Conservation (phyloP, 306 rosid species). For the Fragaria ananassa region DNA sequence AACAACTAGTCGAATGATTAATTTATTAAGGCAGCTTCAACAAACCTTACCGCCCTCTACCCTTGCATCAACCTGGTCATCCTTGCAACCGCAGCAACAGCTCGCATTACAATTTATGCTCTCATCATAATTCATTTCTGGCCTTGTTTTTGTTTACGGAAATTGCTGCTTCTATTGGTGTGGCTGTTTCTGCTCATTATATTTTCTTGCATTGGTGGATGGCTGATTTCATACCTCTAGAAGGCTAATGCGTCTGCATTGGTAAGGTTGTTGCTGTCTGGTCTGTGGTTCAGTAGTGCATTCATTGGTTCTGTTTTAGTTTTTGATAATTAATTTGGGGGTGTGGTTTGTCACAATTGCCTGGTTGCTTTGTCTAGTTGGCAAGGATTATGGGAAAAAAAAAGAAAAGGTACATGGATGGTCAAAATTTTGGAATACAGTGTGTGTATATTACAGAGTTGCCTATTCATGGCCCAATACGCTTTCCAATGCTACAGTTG, state of each 20-base stretch:
- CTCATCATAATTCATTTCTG: constrained; percentile 43
- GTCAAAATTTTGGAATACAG: constrained; percentile 36
- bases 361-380: constrained; percentile 25
- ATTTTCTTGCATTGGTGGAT: background rate
- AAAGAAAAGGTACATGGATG: constrained; percentile 2
- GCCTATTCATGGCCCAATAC: constrained; percentile 9
- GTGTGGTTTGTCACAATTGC: constrained; percentile 21
- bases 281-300: constrained; percentile 28
- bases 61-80: constrained; percentile 64
- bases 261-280: constrained; percentile 28
- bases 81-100: constrained; percentile 77
- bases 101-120: constrained; percentile 69
- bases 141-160: constrained; percentile 22
- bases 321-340: constrained; percentile 23
- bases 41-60: constrained; percentile 66
- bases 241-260: constrained; percentile 8
- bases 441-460: constrained; percentile 23
- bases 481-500: constrained; percentile 15
- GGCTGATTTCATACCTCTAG: background rate
- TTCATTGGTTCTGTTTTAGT: constrained; percentile 22
- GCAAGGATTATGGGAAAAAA: constrained; percentile 7
- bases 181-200: constrained; percentile 15
- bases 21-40: constrained; percentile 63
- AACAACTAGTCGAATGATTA: constrained; percentile 59
- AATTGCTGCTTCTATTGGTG: constrained; percentile 2